Evolutionary conservation across 169 alveolate species (phyloP).

Genomic region (Cyclospora cayetanensis): DNA sequence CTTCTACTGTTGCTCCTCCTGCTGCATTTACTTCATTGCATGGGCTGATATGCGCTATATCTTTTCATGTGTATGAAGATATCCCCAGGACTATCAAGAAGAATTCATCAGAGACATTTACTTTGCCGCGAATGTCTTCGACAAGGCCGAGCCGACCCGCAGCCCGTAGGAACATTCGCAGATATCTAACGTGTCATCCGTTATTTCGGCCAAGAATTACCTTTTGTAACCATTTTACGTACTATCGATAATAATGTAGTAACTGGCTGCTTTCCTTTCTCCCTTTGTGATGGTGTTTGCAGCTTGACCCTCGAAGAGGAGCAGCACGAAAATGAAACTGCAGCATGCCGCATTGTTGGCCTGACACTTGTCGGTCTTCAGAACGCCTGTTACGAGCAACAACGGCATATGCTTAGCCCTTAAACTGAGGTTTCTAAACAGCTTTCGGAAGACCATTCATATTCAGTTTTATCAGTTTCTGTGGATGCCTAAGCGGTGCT

Average conservation of each 20-base stretch:
- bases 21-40: no score
- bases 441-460: no score
- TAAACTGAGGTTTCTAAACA: no score
- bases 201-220: no score
- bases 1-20: no score
- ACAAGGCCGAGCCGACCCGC: conserved; percentile 72
- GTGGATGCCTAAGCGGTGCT: no score
- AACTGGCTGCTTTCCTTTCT: neutral
- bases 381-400: neutral
- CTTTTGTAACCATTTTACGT: no score
- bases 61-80: conserved; percentile 78
- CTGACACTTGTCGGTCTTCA: conserved; percentile 74
- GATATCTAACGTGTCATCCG: neutral
- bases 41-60: no score
- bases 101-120: conserved; percentile 92
- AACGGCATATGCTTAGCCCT: neutral
- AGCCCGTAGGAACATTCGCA: conserved; percentile 60
- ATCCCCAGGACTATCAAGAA: conserved; percentile 90
- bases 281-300: neutral
- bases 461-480: no score
- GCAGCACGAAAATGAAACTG: conserved; percentile 78
- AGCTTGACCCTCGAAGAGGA: conserved; percentile 80
- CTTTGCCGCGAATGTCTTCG: conserved; percentile 93
- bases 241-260: neutral
- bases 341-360: conserved; percentile 83